Base-by-base conservation (phyloP, 2,329 filamentous ascomycete genomes). In the Colletotrichum camelliae region DNA sequence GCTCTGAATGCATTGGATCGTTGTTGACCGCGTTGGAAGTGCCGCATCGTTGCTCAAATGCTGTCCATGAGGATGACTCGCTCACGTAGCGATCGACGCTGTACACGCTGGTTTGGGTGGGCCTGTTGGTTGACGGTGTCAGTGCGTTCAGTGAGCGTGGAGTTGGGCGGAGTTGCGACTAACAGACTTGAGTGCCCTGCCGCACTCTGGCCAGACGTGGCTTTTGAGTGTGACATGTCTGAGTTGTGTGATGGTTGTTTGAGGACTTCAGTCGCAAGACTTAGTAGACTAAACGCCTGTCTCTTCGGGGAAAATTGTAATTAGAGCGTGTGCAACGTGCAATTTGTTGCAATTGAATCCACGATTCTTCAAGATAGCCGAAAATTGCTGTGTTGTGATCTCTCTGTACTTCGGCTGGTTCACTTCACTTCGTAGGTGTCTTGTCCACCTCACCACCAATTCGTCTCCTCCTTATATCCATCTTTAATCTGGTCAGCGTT, bases 81-180 rank as follows among this genome's bases (percentile, higher is more conserved):
- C 5, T 55, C n/a, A 62, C 24, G 66, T 70, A 77, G 27, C 73
- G 76, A 62, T 60, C 68, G 21, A 77, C 37, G 61, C 65, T 77
- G 61, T 76, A 76, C 16, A 60, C 16, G 8, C 21, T 15, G 60
- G 24, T 70, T n/a, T 74, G 60, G 35, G 62, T 13, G 29, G 33
- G 9, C 3, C 73, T 75, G 55, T 64, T 61, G 57, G 31, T 70
- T 69, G 55, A 13, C 15, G n/a, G 39, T 27, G 65, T 69, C 65
- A 76, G 60, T 48, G 39, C 35, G n/a, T 31, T 39, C 31, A 6
- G 16, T 48, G 31, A 10, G 18, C 48, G 48, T 39, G 62, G 5
- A 67, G 37, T 18, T 8, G 29, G n/a, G 35, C 18, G 15, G 60
- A 55, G 62, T 24, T 7, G 15, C 12, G 18, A 24, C 72, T 64